phyloP scores from a whole-genome alignment of 805 yeast genomes.

The Lipomyces lipofer region DNA sequence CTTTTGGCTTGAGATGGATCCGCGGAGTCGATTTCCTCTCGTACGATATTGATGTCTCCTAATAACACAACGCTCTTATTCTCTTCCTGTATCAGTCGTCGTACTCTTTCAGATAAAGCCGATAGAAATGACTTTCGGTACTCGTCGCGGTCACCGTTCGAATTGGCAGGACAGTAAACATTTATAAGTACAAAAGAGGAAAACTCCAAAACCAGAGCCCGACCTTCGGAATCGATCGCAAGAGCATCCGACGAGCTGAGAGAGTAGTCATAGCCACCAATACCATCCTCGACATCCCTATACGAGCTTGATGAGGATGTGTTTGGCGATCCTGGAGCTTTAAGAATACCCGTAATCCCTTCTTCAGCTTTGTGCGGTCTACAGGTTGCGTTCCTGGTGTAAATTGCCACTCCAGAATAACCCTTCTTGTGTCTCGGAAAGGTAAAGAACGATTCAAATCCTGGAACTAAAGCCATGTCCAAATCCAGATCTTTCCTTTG shows the following conservation, averaged over 20 bases:
- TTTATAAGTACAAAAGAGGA: slow-evolving; percentile 49
- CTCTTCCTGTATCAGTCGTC: slow-evolving; percentile 48
- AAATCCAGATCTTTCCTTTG: slow-evolving; percentile 51
- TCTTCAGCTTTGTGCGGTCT: slow-evolving; percentile 65
- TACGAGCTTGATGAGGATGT: slow-evolving; percentile 22
- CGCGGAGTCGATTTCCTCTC: slow-evolving; percentile 81
- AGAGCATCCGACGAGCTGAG: slow-evolving; percentile 42
- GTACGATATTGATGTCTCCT: slow-evolving; percentile 86
- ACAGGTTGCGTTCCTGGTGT: slow-evolving; percentile 53
- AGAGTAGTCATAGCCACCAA: slow-evolving; percentile 31
- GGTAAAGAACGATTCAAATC: slow-evolving; percentile 65
- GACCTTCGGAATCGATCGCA: slow-evolving; percentile 76
- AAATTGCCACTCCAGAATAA: slow-evolving; percentile 89
- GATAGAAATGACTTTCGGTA: slow-evolving; percentile 60
- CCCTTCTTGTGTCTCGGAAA: slow-evolving; percentile 73
- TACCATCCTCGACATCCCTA: slow-evolving; percentile 35
- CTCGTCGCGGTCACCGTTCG: slow-evolving; percentile 61
- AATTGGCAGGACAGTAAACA: slow-evolving; percentile 89
- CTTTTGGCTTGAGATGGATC: slow-evolving; percentile 55
- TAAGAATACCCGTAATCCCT: slow-evolving; percentile 76
- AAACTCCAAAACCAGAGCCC: slow-evolving; percentile 75
- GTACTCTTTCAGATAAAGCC: slow-evolving; percentile 61
- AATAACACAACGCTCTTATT: slow-evolving; percentile 74
- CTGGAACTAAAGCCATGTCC: slow-evolving; percentile 53
- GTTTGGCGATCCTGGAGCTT: slow-evolving; percentile 27